Conservation (phyloP, 768 basidiomycete genomes). For the Pulveroboletus sp. region DNA sequence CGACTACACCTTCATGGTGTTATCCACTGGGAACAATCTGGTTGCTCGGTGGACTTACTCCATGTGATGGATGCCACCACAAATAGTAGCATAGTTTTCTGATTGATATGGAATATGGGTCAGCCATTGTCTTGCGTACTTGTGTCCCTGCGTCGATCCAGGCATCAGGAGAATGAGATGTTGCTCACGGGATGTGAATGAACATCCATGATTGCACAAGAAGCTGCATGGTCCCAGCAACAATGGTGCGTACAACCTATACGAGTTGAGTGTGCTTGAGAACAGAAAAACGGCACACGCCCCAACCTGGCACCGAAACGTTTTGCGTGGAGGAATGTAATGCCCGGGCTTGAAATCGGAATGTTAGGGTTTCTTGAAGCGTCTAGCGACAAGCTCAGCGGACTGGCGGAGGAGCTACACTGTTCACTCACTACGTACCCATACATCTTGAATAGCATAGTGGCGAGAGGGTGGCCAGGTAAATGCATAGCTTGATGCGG, state of each 20-base stretch:
- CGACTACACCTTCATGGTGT: conserved; percentile 55
- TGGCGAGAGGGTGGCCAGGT: conserved; percentile 74
- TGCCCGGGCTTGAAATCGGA: conserved; percentile 82
- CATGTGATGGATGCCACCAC: conserved; percentile 55
- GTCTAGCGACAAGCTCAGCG: conserved; percentile 13
- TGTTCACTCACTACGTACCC: conserved; percentile 52
- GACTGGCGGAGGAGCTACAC: background rate
- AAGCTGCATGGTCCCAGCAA: conserved; percentile 71
- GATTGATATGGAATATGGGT: background rate
- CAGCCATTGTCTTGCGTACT: conserved; percentile 39
- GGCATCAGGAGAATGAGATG: background rate
- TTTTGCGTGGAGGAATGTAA: conserved; percentile 65
- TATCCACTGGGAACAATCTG: conserved; percentile 9
- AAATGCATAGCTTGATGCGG: conserved; percentile 47
- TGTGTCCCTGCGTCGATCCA: conserved; percentile 36
- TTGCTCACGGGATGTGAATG: conserved; percentile 47
- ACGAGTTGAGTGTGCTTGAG: background rate
- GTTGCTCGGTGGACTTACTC: conserved; percentile 18
- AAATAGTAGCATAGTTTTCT: too few relatives aligned
- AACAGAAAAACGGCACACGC: background rate
- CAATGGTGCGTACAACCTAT: conserved; percentile 57
- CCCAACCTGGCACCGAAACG: conserved; percentile 66
- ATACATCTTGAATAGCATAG: conserved; percentile 86
- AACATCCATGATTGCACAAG: conserved; percentile 78
- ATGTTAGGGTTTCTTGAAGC: conserved; percentile 51